Base-by-base conservation (phyloP, 768 basidiomycete species). In the Lactifluus subvellereus region DNA sequence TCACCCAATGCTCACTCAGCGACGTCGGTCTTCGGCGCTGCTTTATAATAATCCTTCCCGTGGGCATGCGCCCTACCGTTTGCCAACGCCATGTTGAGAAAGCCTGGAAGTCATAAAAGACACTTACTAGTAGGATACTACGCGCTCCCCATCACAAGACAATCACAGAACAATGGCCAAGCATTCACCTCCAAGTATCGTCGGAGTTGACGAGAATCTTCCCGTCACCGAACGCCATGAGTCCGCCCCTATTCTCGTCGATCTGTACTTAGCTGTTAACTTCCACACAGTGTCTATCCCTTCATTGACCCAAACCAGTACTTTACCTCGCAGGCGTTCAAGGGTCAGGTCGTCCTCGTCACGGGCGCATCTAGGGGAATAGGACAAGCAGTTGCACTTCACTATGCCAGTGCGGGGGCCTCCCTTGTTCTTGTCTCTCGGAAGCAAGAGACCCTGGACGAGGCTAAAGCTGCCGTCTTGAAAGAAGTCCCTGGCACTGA, bases 321-420 rank as follows among this genome's bases (percentile, higher is more conserved):
- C 32, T 65, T 68, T 50, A 50, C 49, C 16, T 47, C 60, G 3
- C 54, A 63, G n/a, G 61, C 68, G 3, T 67, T 67, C 43, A 57
- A 61, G 9, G 71, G 66, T 16, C 71, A 71, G 61, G 70, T 73
- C 20, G 71, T 72, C 30, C 62, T 74, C 62, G 54, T 70, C 49
- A 68, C 71, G 9, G 73, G 73, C 32, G 70, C 69, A 8, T 71
- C 69, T 3, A 57, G 50, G 18, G 73, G 74, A 18, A 71, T 75
- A 33, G 72, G 74, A 11, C 40, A 57, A 18, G 70, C 67, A 20
- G 68, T 66, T 3, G 71, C 73, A 3, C 42, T 69, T 14, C 62
- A 68, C 5, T 72, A 70, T 33, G 71, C 73, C 11, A 66, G 67
- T 1, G 70, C 73, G 1, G 73, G 74, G 9, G 72, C 71, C 1